These are phyloP conservation scores for Zasmidium cellare DNA, from an alignment of 2,329 filamentous ascomycete genomes.

Conservation along the genomic window DNA sequence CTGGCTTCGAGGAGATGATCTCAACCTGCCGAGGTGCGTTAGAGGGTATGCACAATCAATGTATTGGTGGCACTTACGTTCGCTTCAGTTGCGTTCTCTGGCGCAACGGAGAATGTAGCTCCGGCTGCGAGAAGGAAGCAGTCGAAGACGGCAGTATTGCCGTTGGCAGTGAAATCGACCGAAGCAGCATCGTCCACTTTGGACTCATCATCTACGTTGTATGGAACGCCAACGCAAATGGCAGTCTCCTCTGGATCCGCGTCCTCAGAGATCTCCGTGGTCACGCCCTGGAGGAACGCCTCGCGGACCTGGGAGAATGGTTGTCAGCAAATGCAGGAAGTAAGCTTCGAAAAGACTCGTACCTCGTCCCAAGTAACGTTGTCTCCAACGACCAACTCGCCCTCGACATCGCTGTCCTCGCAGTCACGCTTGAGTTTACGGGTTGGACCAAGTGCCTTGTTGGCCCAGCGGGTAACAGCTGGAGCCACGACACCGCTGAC, in stretches of 20 bases:
- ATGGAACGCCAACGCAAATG: slow-evolving; percentile 1
- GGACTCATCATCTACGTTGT: background rate
- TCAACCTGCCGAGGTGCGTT: background rate
- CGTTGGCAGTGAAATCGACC: slow-evolving; percentile 3
- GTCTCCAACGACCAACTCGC: background rate
- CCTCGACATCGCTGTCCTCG: background rate
- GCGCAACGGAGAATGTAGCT: background rate
- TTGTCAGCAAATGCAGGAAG: background rate
- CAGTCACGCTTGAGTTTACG: background rate
- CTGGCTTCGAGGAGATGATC: background rate
- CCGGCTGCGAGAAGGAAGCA: slow-evolving; percentile 1
- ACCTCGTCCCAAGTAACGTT: slow-evolving; percentile 4
- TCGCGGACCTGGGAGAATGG: background rate
- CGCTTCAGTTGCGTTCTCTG: slow-evolving; percentile 2
- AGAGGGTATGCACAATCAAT: too few species aligned
- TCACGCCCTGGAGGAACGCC: slow-evolving; percentile 1
- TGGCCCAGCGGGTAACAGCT: background rate
- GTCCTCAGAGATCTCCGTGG: background rate
- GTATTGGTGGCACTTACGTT: background rate
- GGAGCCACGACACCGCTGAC: slow-evolving; percentile 1
- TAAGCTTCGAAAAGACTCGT: background rate
- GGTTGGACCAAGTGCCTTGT: background rate
- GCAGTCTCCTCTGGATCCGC: background rate
- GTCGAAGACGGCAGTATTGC: background rate
- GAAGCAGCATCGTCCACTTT: slow-evolving; percentile 1